Percentiles rank a stretch among this genome's conserved stretches.
These are phyloP conservation scores for Hibiscus tridactylites DNA, from an alignment of 345 rosid species.

Conservation along the genomic window DNA sequence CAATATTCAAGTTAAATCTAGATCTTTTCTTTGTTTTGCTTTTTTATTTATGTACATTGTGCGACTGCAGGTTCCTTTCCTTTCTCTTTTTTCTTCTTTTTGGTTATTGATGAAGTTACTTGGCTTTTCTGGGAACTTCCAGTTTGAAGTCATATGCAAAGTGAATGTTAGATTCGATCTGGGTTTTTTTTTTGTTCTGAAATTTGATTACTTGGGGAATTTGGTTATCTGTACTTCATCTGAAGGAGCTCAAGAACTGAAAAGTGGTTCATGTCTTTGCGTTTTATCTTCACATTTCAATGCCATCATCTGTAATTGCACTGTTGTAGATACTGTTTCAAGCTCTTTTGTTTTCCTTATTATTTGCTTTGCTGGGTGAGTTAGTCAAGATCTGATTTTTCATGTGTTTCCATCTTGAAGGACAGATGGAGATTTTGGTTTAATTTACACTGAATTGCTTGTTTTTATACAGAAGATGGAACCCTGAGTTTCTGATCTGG, in stretches of 20 bases:
- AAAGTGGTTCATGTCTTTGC: too few relatives aligned
- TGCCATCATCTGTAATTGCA: not conserved
- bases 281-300: conserved; percentile 5
- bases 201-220: conserved; percentile 10
- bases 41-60: conserved; percentile 15
- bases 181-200: conserved; percentile 5
- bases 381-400: conserved; percentile 26
- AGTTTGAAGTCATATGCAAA: not conserved
- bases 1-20: conserved; percentile 1
- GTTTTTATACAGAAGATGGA: conserved; percentile 2
- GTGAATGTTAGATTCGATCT: conserved; percentile 14
- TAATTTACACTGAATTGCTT: not conserved
- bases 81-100: conserved; percentile 18
- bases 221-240: not conserved
- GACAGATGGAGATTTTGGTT: not conserved
- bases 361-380: conserved; percentile 2
- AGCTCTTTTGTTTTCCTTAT: not conserved
- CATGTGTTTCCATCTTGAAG: not conserved
- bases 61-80: conserved; percentile 7
- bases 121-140: conserved; percentile 11
- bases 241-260: too few relatives aligned
- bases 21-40: not conserved
- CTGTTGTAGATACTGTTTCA: not conserved
- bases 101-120: not conserved
- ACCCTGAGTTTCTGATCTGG: not conserved